phyloP scores from a whole-genome alignment of 2,329 filamentous ascomycete species.

The Knoxdaviesia proteae region DNA sequence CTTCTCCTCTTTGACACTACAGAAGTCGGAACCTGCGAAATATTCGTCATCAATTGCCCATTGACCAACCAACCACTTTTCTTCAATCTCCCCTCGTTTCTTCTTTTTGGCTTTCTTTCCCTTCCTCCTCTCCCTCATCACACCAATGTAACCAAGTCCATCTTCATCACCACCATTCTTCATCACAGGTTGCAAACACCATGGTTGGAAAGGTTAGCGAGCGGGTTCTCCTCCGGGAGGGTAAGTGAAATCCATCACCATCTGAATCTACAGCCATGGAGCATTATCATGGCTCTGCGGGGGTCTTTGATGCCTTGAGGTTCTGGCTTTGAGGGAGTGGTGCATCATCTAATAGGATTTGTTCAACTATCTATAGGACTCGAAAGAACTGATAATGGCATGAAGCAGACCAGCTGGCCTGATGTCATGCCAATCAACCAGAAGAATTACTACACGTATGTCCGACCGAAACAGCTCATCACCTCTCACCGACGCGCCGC shows the following conservation, averaged over 20 bases:
- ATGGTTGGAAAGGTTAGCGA: slow-evolving; percentile 48
- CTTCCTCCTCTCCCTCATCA: background rate
- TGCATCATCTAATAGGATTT: background rate
- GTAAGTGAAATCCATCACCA: slow-evolving; percentile 15
- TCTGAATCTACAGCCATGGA: background rate
- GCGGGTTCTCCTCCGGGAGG: slow-evolving; percentile 41
- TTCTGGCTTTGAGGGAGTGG: background rate
- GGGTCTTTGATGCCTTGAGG: too few species aligned
- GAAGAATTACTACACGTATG: slow-evolving; percentile 95
- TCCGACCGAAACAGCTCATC: background rate
- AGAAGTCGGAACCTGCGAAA: background rate
- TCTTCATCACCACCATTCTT: background rate
- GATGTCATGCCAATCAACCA: slow-evolving; percentile 89
- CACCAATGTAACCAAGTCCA: slow-evolving; percentile 1
- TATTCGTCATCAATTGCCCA: background rate
- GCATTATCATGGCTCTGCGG: background rate
- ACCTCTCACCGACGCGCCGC: background rate
- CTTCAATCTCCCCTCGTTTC: background rate
- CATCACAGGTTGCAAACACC: slow-evolving; percentile 7
- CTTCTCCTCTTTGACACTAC: too few species aligned
- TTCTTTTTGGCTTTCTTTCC: background rate
- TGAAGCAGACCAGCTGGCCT: slow-evolving; percentile 89
- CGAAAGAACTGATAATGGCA: slow-evolving; percentile 92
- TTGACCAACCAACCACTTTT: background rate
- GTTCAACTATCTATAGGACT: slow-evolving; percentile 40